Base-by-base conservation (phyloP, 2,329 filamentous ascomycete species). In the Alternaria gaisen region DNA sequence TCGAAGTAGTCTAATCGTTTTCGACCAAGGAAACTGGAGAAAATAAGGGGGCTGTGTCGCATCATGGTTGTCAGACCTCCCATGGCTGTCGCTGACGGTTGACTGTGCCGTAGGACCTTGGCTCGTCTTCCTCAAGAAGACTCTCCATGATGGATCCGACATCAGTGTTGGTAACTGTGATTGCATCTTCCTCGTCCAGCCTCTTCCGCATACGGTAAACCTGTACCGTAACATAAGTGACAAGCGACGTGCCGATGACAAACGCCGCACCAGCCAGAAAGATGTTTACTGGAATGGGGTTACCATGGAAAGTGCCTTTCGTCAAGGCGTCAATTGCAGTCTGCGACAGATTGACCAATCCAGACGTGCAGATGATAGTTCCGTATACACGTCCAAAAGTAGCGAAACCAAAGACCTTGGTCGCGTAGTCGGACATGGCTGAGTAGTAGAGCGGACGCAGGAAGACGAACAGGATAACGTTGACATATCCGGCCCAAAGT, bases 311-410 rank as follows among this genome's bases (percentile, higher is more conserved):
- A 0, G 84, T 83, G 50, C 86, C 82, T 72, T 96, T 91, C 43
- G 92, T 92, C 50, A 95, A 74, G 16, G 89, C 87, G 75, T 96
- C 93, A 24, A 97, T 83, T 0, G 86, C 92, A 2, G 89, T 90
- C 79, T 97, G 92, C 2, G 87, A 87, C 68, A 97, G 92, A 77
- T 95, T 96, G 73, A 93, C 84, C 2, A 97, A 76, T 0, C 93
- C 93, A 0, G 93, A 90, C 5, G 94, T 80, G 79, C 91, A 95
- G 68, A 97, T 95, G 64, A 96, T 91, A 28, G 93, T 85, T 4
- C 93, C 93, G 77, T 97, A 97, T 8, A 97, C 92, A 46, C 91
- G 95, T 28, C 93, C 93, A 72, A 97, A 97, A 0, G 92, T 97
- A 58, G 89, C 77, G 79, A 97, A 96, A 5, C 93, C 93, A 75